Conservation (phyloP, 2,329 filamentous ascomycete species). For the Hypoxylon sp. region DNA sequence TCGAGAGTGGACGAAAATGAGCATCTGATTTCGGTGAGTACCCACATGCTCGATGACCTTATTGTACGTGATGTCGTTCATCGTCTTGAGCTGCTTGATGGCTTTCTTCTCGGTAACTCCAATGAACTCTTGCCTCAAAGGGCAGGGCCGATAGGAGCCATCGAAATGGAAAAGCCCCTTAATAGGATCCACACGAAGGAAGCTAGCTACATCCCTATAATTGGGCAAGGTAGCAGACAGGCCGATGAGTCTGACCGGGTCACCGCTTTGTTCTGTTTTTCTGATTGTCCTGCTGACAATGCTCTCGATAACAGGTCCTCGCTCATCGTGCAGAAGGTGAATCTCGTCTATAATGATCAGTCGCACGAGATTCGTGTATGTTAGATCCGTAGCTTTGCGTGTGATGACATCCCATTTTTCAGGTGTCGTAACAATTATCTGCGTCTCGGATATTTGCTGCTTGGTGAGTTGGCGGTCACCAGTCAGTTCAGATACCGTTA, state of each 20-base stretch:
- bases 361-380: slow-evolving; percentile 96
- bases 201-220: slow-evolving; percentile 95
- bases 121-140: slow-evolving; percentile 95
- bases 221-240: slow-evolving; percentile 96
- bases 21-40: slow-evolving; percentile 93
- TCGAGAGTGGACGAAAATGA: slow-evolving; percentile 97
- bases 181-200: slow-evolving; percentile 86
- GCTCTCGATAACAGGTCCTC: slow-evolving; percentile 95
- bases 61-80: slow-evolving; percentile 99
- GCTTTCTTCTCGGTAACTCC: slow-evolving; percentile 98
- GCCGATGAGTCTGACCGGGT: slow-evolving; percentile 90
- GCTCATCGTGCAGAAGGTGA: slow-evolving; percentile 95
- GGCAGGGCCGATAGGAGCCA: slow-evolving; percentile 91
- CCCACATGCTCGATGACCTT: slow-evolving; percentile 98
- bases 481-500: slow-evolving; percentile 94
- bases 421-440: slow-evolving; percentile 97
- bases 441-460: slow-evolving; percentile 96
- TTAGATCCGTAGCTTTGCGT: slow-evolving; percentile 94
- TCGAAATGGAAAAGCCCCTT: slow-evolving; percentile 98
- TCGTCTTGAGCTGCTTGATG: slow-evolving; percentile 98
- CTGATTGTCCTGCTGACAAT: slow-evolving; percentile 96
- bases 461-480: slow-evolving; percentile 98
- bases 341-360: slow-evolving; percentile 98
- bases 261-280: slow-evolving; percentile 92
- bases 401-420: slow-evolving; percentile 99